Percentiles rank a stretch among this genome's conserved stretches.
phyloP scores from a whole-genome alignment of 495 filamentous ascomycete genomes.

The Podospora appendiculata region DNA sequence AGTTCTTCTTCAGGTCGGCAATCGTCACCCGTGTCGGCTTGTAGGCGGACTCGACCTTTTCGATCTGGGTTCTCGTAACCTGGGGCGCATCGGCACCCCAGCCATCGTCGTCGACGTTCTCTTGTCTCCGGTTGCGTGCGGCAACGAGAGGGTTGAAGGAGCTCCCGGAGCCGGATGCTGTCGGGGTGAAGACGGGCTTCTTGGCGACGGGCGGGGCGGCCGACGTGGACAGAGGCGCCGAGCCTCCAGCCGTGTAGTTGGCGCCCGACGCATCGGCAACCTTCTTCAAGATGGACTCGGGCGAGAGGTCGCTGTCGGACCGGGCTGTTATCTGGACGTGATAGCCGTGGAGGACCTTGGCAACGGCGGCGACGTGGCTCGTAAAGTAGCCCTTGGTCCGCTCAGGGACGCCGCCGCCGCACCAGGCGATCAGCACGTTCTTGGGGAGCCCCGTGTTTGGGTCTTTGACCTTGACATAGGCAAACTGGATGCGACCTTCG shows the following conservation, averaged over 20 bases:
- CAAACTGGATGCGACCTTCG: conserved; percentile 93
- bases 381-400: conserved; percentile 97
- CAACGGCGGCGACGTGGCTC: conserved; percentile 79
- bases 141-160: conserved; percentile 57
- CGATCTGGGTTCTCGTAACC: conserved; percentile 75
- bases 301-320: conserved; percentile 78
- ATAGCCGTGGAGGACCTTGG: conserved; percentile 90
- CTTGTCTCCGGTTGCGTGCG: conserved; percentile 38
- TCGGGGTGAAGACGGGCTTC: conserved; percentile 87
- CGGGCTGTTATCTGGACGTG: conserved; percentile 96
- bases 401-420: conserved; percentile 96
- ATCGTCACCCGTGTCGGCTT: conserved; percentile 92
- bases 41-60: conserved; percentile 90
- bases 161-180: conserved; percentile 54
- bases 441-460: conserved; percentile 88
- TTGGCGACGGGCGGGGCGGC: conserved; percentile 62
- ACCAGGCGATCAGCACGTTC: conserved; percentile 92
- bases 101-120: conserved; percentile 59
- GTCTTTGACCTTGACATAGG: conserved; percentile 93
- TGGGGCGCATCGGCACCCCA: conserved; percentile 95
- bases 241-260: conserved; percentile 69
- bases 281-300: conserved; percentile 82
- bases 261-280: conserved; percentile 94
- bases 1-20: conserved; percentile 61
- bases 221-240: conserved; percentile 39